Evolutionary conservation across 1,284 basidiomycete species (phyloP), one percentile per base, ranked within the genome.

Genomic region (Spongispora temasekensis): DNA sequence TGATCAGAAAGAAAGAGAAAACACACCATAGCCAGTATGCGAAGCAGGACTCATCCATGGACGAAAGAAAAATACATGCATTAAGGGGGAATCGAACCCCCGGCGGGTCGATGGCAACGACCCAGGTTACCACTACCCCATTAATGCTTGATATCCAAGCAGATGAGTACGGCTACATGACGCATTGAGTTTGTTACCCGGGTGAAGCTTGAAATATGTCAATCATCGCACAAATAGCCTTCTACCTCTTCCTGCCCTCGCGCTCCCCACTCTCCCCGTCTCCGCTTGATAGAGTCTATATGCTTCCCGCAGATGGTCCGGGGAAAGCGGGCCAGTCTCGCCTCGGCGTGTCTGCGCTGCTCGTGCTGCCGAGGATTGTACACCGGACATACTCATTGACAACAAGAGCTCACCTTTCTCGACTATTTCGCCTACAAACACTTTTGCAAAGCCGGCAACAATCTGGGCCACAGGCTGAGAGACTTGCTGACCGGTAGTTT

Each of bases 391-490:
- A 30, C n/a, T 5, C 5, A 46, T 6, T 13, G n/a, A 25, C 10
- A 56, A 32, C 55, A 23, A 53, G 3, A 15, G 8, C 78, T 55
- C 58, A 91, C 93, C 93, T 78, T 90, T 90, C 73, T 96, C 94
- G 23, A 95, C 85, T 6, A 96, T 92, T 74, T 96, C 94, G 2
- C 94, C 94, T 10, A 97, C 92, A 67, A 97, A 97, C 2, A 96
- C 93, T 71, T 97, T 97, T 21, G 85, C 84, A 59, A 96, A 92
- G 68, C 94, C 94, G 8, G 93, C 91, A 0, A 95, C 89, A 35
- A 95, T 87, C 68, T 95, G 93, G 1, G 93, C 89, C 1, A 96
- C 90, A 17, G 92, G 91, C 65, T 90, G 87, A 4, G 91, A 93
- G 5, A 93, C 91, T 65, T 93, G 91, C 60, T 91, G 86, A n/a